These are phyloP conservation scores for Cryphonectria radicalis DNA, from an alignment of 2,329 filamentous ascomycete genomes.

Conservation along the genomic window DNA sequence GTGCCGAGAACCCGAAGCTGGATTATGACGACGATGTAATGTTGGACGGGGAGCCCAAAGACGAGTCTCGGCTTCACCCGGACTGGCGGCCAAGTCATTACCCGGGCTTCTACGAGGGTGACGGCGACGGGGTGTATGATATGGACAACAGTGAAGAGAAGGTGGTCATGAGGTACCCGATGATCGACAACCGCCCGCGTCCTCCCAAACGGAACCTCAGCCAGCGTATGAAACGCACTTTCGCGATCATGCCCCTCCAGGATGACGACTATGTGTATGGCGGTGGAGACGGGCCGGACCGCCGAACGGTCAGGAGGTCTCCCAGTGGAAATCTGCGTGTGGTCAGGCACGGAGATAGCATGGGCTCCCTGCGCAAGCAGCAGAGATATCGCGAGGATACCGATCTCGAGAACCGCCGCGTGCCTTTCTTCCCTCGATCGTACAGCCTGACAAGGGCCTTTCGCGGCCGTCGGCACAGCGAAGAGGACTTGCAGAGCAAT, in stretches of 20 bases:
- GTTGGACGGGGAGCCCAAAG: conserved; percentile 51
- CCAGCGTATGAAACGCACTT: conserved; percentile 59
- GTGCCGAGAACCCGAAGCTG: conserved; percentile 34
- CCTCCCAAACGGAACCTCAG: conserved; percentile 55
- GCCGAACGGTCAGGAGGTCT: conserved; percentile 62
- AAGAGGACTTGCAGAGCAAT: conserved; percentile 44
- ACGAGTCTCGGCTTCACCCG: conserved; percentile 61
- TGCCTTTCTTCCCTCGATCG: conserved; percentile 39
- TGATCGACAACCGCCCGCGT: conserved; percentile 50
- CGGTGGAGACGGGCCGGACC: conserved; percentile 47
- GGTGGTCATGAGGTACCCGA: conserved; percentile 36
- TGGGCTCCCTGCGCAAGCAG: conserved; percentile 43
- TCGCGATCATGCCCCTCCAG: conserved; percentile 61
- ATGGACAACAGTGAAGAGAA: conserved; percentile 39
- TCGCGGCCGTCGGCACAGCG: conserved; percentile 21
- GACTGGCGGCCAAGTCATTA: conserved; percentile 62
- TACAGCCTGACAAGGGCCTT: conserved; percentile 35
- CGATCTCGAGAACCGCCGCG: conserved; percentile 36
- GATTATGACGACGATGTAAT: conserved; percentile 40
- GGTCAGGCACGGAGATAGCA: conserved; percentile 56
- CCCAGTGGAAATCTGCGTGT: conserved; percentile 65
- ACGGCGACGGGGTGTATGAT: conserved; percentile 36
- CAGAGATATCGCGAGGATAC: conserved; percentile 42
- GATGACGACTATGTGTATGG: conserved; percentile 44
- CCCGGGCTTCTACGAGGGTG: conserved; percentile 40